phyloP scores from a whole-genome alignment of 306 rosid species.

The Sicyos edulis region DNA sequence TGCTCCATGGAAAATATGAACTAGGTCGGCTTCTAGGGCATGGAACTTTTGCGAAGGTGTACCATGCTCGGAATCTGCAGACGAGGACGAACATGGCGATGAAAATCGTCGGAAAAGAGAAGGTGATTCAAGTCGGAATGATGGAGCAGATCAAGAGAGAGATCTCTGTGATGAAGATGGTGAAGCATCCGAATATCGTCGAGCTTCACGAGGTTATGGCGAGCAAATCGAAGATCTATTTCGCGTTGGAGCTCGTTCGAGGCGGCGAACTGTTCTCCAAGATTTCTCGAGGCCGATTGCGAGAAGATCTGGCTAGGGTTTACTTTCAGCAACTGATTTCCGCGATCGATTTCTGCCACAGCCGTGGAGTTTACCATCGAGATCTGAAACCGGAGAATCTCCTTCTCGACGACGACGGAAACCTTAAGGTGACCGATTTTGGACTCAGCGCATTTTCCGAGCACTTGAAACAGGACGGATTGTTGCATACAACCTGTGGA shows the following conservation, averaged over 20 bases:
- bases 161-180: slow-evolving; percentile 90
- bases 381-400: slow-evolving; percentile 66
- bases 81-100: slow-evolving; percentile 62
- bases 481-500: slow-evolving; percentile 83
- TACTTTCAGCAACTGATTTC: slow-evolving; percentile 89
- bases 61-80: slow-evolving; percentile 53
- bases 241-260: slow-evolving; percentile 87
- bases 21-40: slow-evolving; percentile 84
- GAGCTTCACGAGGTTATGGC: slow-evolving; percentile 90
- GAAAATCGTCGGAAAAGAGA: slow-evolving; percentile 91
- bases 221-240: slow-evolving; percentile 79
- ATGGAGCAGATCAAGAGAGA: slow-evolving; percentile 91
- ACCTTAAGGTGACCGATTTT: slow-evolving; percentile 78
- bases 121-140: slow-evolving; percentile 83
- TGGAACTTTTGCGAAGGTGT: slow-evolving; percentile 94
- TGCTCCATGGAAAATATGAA: slow-evolving; percentile 86
- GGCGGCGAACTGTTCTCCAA: slow-evolving; percentile 97
- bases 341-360: slow-evolving; percentile 89
- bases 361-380: slow-evolving; percentile 91
- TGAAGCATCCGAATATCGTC: slow-evolving; percentile 73
- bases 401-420: slow-evolving; percentile 67
- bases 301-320: slow-evolving; percentile 63
- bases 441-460: slow-evolving; percentile 74
- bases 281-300: slow-evolving; percentile 55
- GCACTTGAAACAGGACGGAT: slow-evolving; percentile 61